phyloP scores from a whole-genome alignment of 2,329 filamentous ascomycete genomes.

The Rutstroemia sp. region DNA sequence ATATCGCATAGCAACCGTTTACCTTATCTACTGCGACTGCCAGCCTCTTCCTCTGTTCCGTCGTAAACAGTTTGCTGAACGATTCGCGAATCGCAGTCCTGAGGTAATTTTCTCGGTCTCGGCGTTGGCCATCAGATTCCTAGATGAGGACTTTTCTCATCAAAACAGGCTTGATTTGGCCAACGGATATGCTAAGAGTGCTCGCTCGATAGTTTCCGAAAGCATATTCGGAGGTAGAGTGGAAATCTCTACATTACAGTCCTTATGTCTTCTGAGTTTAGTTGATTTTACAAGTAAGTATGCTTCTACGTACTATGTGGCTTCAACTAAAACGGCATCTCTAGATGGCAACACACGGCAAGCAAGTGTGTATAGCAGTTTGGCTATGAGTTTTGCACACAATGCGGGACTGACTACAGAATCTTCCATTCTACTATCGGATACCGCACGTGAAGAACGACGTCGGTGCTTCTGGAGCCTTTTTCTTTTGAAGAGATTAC shows the following conservation, averaged over 20 bases:
- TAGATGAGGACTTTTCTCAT: constrained; percentile 23
- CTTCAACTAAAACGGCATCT: not conserved
- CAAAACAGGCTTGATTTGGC: constrained; percentile 23
- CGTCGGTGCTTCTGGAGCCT: constrained; percentile 31
- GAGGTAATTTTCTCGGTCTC: constrained; percentile 32
- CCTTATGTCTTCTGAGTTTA: constrained; percentile 33
- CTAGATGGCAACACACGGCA: constrained; percentile 39
- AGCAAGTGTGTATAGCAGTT: constrained; percentile 37
- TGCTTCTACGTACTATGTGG: not conserved
- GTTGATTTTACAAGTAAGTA: constrained; percentile 32
- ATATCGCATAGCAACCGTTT: constrained; percentile 34
- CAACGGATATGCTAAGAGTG: constrained; percentile 32
- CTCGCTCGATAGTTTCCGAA: constrained; percentile 29
- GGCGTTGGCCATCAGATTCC: constrained; percentile 38
- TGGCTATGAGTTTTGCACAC: constrained; percentile 39
- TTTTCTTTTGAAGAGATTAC: constrained; percentile 27
- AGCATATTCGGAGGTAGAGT: constrained; percentile 31
- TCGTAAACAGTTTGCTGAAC: constrained; percentile 33
- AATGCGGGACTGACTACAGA: constrained; percentile 38
- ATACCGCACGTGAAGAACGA: constrained; percentile 24
- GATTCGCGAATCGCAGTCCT: constrained; percentile 32
- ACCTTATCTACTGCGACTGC: constrained; percentile 41
- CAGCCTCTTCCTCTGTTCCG: constrained; percentile 43
- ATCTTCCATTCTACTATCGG: constrained; percentile 12
- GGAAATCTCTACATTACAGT: constrained; percentile 34